A percentile compares a stretch with the other conserved stretches of the same genome.
These are phyloP conservation scores for Diaporthe vexans DNA, from an alignment of 2,329 filamentous ascomycete species.

Conservation along the genomic window DNA sequence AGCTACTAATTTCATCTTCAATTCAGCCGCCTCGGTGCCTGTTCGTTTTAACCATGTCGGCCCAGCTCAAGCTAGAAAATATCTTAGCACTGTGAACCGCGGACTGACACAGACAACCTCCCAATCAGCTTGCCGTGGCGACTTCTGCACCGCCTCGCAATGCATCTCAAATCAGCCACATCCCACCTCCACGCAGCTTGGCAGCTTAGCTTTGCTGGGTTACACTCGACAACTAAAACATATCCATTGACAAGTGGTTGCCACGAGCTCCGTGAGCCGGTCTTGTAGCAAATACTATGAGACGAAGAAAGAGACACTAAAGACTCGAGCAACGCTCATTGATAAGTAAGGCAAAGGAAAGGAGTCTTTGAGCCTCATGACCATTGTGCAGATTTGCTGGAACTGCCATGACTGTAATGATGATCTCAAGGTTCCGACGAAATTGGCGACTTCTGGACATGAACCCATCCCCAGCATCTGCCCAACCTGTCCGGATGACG, in stretches of 20 bases:
- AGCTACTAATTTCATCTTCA: background rate
- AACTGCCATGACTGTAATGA: background rate
- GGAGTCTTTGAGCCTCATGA: background rate
- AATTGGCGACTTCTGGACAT: background rate
- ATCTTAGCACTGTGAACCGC: background rate
- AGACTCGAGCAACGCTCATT: background rate
- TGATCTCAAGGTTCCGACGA: background rate
- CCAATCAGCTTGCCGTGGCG: background rate
- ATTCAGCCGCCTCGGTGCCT: constrained; percentile 24
- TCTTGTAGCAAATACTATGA: background rate
- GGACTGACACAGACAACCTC: background rate
- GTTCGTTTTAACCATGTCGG: background rate
- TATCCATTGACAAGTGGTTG: too few relatives aligned
- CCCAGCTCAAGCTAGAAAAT: background rate
- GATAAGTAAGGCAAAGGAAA: background rate
- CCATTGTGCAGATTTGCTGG: background rate
- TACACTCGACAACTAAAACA: too few relatives aligned
- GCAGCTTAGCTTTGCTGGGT: too few relatives aligned
- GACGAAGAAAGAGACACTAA: background rate
- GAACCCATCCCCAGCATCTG: background rate
- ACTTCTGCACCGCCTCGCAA: background rate
- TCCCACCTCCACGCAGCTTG: background rate
- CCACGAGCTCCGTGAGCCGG: too few relatives aligned
- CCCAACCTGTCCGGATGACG: background rate
- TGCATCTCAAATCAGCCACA: background rate